These are phyloP conservation scores for Nannochloropsis oceanica DNA, from an alignment of 108 stramenopile species.

Conservation along the genomic window DNA sequence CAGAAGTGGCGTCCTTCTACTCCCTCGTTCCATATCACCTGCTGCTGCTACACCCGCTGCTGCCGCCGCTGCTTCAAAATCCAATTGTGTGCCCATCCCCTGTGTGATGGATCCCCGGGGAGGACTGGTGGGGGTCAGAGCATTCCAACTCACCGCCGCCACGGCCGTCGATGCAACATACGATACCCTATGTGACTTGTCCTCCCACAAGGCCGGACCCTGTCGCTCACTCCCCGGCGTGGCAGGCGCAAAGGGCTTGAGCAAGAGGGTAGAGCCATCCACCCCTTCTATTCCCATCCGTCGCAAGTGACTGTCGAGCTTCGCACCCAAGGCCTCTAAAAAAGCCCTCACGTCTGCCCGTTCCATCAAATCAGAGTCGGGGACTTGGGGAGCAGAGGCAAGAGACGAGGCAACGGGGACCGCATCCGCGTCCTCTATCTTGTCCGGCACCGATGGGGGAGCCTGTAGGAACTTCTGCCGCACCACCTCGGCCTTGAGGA, in stretches of 20 bases:
- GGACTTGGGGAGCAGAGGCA: not conserved
- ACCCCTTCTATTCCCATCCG: not conserved
- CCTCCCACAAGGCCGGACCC: not conserved
- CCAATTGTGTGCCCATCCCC: not conserved
- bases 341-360: conserved; percentile 5
- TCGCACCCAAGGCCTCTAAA: not conserved
- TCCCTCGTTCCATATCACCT: not conserved
- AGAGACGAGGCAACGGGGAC: not conserved
- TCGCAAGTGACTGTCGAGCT: not conserved
- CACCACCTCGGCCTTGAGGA: conserved; percentile 13
- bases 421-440: not conserved
- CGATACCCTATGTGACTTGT: not conserved
- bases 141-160: not conserved
- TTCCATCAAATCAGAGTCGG: not conserved
- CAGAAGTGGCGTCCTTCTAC: not conserved
- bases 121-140: not conserved
- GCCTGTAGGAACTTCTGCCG: conserved; percentile 3
- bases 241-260: not conserved
- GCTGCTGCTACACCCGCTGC: not conserved
- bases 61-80: not conserved
- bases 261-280: not conserved
- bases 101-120: not conserved
- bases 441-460: not conserved
- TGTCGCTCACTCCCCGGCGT: not conserved
- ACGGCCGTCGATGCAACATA: not conserved